phyloP scores from a whole-genome alignment of 1,284 basidiomycete genomes.

The Ganoderma resinaceum region DNA sequence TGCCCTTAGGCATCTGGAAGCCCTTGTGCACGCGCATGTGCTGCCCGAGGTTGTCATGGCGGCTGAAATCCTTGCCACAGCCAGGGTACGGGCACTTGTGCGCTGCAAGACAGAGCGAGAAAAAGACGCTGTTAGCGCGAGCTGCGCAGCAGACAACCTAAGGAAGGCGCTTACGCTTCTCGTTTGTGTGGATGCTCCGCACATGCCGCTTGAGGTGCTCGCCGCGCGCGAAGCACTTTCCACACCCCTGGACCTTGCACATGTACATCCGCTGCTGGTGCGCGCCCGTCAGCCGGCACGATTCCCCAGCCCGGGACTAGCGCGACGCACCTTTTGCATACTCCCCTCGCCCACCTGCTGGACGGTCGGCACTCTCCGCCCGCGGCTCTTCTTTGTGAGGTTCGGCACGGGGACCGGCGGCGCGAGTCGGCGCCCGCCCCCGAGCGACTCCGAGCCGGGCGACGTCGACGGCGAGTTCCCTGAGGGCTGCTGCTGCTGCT shows the following conservation, averaged over 20 bases:
- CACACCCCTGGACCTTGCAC: constrained; percentile 78
- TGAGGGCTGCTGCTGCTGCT: constrained; percentile 27
- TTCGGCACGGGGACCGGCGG: constrained; percentile 75
- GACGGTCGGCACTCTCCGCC: constrained; percentile 71
- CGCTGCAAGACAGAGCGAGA: constrained; percentile 51
- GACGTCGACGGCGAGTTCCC: constrained; percentile 21
- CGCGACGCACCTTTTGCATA: constrained; percentile 39
- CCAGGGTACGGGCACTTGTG: constrained; percentile 78
- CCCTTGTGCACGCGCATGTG: constrained; percentile 80
- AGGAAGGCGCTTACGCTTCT: constrained; percentile 67
- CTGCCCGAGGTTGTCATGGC: constrained; percentile 86
- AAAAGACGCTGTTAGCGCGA: not conserved
- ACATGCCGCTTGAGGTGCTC: constrained; percentile 85
- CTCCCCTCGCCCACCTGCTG: constrained; percentile 46
- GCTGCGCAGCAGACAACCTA: constrained; percentile 11
- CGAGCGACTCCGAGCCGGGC: constrained; percentile 22
- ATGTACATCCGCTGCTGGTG: constrained; percentile 59
- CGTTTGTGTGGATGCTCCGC: constrained; percentile 80
- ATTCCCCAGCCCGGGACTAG: not conserved
- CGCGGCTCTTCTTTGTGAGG: constrained; percentile 76
- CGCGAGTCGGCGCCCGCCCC: constrained; percentile 38
- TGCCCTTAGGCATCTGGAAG: constrained; percentile 41
- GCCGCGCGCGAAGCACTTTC: constrained; percentile 79
- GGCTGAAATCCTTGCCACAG: constrained; percentile 84
- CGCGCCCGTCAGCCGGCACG: constrained; percentile 24